A percentile compares a stretch with the other conserved stretches of the same genome.
Evolutionary conservation across 495 filamentous ascomycete genomes (phyloP).

Genomic region (Neohortaea acidophila): DNA sequence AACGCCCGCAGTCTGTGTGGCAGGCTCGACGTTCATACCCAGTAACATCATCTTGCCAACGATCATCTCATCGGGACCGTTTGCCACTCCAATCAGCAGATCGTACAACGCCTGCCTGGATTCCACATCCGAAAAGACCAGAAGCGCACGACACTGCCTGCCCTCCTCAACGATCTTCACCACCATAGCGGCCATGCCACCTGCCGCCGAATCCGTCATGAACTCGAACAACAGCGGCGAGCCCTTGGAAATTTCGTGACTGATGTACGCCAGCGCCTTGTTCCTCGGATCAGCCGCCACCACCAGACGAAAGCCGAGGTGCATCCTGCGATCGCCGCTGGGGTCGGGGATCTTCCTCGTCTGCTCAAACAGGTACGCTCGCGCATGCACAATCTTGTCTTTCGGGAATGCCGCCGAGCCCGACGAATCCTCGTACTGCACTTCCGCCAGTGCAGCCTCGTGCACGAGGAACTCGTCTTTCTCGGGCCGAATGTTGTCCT

Average conservation of each 20-base stretch:
- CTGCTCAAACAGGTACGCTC: conserved; percentile 57
- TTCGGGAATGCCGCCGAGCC: conserved; percentile 53
- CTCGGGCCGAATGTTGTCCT: conserved; percentile 47
- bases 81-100: conserved; percentile 49
- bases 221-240: conserved; percentile 58
- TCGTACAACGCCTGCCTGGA: conserved; percentile 53
- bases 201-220: conserved; percentile 45
- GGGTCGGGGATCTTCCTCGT: conserved; percentile 45
- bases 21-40: conserved; percentile 47
- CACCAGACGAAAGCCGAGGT: conserved; percentile 60
- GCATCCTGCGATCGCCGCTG: conserved; percentile 48
- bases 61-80: conserved; percentile 44
- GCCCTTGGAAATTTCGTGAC: conserved; percentile 43
- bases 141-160: conserved; percentile 47
- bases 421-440: conserved; percentile 60
- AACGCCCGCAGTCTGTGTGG: conserved; percentile 31
- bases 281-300: conserved; percentile 60
- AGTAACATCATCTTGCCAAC: conserved; percentile 46
- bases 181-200: conserved; percentile 35
- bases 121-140: conserved; percentile 56
- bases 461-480: conserved; percentile 51
- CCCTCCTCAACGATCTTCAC: conserved; percentile 55
- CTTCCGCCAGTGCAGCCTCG: conserved; percentile 46
- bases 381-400: conserved; percentile 53
- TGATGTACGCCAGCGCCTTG: conserved; percentile 58